These are phyloP conservation scores for Mycena olivaceomarginata DNA, from an alignment of 768 basidiomycete genomes.

Conservation along the genomic window DNA sequence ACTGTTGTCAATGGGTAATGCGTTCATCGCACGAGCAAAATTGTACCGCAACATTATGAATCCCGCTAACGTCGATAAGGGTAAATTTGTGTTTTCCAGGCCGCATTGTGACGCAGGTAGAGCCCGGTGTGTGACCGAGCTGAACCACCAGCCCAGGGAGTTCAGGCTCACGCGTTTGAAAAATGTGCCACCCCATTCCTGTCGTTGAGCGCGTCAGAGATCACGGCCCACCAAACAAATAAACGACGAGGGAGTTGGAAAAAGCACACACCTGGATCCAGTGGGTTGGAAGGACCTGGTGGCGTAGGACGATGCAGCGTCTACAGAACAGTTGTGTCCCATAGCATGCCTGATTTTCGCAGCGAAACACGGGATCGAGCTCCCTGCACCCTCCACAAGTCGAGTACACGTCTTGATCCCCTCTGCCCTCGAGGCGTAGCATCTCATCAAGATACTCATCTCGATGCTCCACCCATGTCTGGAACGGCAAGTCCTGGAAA, in stretches of 20 bases:
- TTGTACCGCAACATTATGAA: neutral
- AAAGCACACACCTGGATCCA: slow-evolving; percentile 1
- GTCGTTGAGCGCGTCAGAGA: neutral
- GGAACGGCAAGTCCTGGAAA: neutral
- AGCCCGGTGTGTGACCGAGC: slow-evolving; percentile 19
- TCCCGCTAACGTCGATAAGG: slow-evolving; percentile 10
- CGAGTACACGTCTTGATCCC: neutral
- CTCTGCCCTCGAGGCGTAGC: slow-evolving; percentile 8
- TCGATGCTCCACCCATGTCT: neutral
- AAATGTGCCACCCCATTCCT: slow-evolving; percentile 24
- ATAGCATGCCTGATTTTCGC: neutral
- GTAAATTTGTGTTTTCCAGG: neutral
- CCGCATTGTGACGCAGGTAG: neutral
- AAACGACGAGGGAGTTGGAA: neutral
- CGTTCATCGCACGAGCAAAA: slow-evolving; percentile 24
- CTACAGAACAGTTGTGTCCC: slow-evolving; percentile 5
- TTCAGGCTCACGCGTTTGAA: neutral
- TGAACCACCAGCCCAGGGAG: slow-evolving; percentile 8
- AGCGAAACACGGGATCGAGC: neutral
- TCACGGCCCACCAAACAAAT: neutral
- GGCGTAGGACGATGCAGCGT: neutral
- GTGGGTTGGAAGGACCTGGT: slow-evolving; percentile 14
- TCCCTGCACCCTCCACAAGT: neutral
- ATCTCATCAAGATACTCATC: slow-evolving; percentile 21
- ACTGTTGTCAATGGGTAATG: slow-evolving; percentile 22